A percentile compares a stretch with the other conserved stretches of the same genome.
Evolutionary conservation across 2,329 filamentous ascomycete genomes (phyloP).

Genomic region (Orbilia oligospora): DNA sequence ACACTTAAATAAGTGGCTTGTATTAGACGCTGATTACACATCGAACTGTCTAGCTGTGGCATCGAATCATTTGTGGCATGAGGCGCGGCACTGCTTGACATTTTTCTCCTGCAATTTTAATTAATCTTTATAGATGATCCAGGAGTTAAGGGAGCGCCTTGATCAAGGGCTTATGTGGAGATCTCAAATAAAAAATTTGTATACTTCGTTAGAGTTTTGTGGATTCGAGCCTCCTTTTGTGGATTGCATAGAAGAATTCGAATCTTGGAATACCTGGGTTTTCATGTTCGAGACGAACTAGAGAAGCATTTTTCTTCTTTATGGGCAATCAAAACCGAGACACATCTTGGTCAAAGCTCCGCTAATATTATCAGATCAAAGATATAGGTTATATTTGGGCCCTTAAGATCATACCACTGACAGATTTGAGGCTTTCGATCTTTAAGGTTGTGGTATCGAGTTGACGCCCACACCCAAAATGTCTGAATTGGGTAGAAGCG

Average conservation of each 20-base stretch:
- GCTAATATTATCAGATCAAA: slow-evolving; percentile 7
- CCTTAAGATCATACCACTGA: slow-evolving; percentile 6
- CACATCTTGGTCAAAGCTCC: not conserved
- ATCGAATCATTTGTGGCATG: not conserved
- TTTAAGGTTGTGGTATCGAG: slow-evolving; percentile 5
- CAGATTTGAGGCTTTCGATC: slow-evolving; percentile 16
- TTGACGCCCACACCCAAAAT: not conserved
- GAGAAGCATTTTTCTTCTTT: not conserved
- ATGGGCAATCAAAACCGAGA: slow-evolving; percentile 9
- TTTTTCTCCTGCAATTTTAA: slow-evolving; percentile 16
- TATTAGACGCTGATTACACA: not conserved
- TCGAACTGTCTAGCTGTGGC: not conserved
- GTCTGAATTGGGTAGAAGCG: slow-evolving; percentile 11
- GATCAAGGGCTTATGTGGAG: not conserved
- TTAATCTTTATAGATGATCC: not conserved
- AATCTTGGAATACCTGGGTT: slow-evolving; percentile 2
- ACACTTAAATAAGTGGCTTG: slow-evolving; percentile 3
- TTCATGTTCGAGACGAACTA: slow-evolving; percentile 9
- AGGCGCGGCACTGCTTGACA: not conserved
- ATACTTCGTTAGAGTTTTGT: not conserved
- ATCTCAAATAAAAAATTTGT: not conserved
- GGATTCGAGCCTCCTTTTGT: slow-evolving; percentile 25
- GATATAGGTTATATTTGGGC: slow-evolving; percentile 24
- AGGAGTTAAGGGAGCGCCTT: slow-evolving; percentile 7
- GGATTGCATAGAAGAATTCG: not conserved